Base-by-base conservation (phyloP, 805 yeast genomes). In the Wilhelminamyces savonicus region DNA sequence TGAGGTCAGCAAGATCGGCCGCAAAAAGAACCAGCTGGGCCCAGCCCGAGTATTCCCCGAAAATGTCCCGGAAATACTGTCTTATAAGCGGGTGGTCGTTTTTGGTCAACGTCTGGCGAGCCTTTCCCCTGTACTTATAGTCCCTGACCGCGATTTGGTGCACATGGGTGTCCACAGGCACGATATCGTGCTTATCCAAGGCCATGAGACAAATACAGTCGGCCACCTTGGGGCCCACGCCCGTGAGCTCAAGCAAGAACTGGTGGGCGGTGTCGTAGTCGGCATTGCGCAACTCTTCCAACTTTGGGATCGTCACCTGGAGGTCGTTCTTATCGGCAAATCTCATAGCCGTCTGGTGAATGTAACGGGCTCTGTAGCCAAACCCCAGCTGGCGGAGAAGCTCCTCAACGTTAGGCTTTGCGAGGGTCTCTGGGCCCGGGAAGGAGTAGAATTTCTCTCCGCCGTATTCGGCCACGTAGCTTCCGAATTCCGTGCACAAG, bases 1-100 rank as follows among this genome's bases (percentile, higher is more conserved):
- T 72, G 34, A 84, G 65, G 36, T 82, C 87, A 28, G 59, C 57
- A 32, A 88, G 66, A 48, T 87, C 96, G 5, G 87, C 84, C 0
- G 97, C 81, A 56, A 88, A 88, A 34, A 88, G 63, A 8, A 90
- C 86, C n/a, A 90, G 82, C 48, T 90, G 98, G 0, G 97, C 97
- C 98, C 98, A 92, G 0, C 98, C 98, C 2, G 98, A 97, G 50
- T 82, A 82, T 2, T 72, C 73, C 0, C 96, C 97, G 90, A 96
- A 92, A 25, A 78, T 58, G 0, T 66, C 65, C 26, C 69, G 65
- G 50, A 90, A 78, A 49, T 69, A 73, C 7, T 49, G 46, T 25
- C 86, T 66, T 5, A 86, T 80, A 14, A 67, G 62, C 23, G 61
- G 69, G 48, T 81, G 80, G 4, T 69, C 54, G 17, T 57, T 66